These are phyloP conservation scores for Orbilia blumenaviensis DNA, from an alignment of 2,329 filamentous ascomycete species.

Conservation along the genomic window DNA sequence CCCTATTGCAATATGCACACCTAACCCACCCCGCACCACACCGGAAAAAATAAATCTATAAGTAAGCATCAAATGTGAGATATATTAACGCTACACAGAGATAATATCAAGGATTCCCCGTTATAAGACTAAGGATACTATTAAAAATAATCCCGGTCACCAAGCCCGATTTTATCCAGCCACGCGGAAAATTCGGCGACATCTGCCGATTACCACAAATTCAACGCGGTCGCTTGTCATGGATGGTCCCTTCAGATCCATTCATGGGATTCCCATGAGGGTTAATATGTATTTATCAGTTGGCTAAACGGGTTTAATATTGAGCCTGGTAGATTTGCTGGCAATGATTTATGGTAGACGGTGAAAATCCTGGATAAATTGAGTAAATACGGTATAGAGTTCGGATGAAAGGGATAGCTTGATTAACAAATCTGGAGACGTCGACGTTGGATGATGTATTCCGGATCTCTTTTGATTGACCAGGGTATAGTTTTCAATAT, in stretches of 20 bases:
- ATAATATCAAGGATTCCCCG: too few relatives aligned
- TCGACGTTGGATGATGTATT: background rate
- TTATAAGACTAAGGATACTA: too few relatives aligned
- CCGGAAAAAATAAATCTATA: background rate
- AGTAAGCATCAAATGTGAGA: background rate
- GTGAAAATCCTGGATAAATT: background rate
- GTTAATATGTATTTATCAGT: background rate
- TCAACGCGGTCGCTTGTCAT: background rate
- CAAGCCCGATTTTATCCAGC: constrained; percentile 36
- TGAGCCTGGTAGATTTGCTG: background rate
- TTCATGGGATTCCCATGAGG: too few relatives aligned
- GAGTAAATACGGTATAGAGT: background rate
- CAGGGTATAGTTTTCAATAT: too few relatives aligned
- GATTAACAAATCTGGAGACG: background rate
- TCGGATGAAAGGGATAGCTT: background rate
- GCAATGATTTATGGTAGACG: background rate
- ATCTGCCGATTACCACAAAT: constrained; percentile 8
- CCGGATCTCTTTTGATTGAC: background rate
- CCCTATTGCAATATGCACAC: too few relatives aligned
- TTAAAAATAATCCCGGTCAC: background rate
- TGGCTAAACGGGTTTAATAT: constrained; percentile 40
- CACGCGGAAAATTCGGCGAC: constrained; percentile 34
- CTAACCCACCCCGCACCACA: too few relatives aligned
- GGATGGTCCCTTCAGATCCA: background rate
- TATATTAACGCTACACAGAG: background rate